Evolutionary conservation across 1,284 basidiomycete species (phyloP).

Genomic region (Cutaneotrichosporon dermatis): DNA sequence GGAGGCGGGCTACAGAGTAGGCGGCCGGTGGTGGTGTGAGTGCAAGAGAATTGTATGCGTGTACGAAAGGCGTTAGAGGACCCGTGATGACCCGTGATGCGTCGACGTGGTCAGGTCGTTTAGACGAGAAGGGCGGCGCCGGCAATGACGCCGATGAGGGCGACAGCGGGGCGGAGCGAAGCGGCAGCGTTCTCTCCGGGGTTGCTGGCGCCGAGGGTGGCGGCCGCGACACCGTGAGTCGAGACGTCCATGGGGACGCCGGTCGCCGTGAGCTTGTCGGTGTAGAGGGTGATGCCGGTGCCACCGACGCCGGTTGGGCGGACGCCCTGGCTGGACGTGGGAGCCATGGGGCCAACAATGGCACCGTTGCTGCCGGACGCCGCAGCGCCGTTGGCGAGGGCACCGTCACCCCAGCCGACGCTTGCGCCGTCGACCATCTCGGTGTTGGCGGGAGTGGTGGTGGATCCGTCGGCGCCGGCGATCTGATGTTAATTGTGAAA

Average conservation of each 20-base stretch:
- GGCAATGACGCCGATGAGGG: conserved; percentile 4
- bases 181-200: not conserved
- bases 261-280: conserved; percentile 4
- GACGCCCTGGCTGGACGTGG: too few relatives aligned
- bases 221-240: conserved; percentile 11
- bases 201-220: conserved; percentile 28
- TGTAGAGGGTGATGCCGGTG: conserved; percentile 21
- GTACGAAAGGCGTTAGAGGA: not conserved
- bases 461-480: conserved; percentile 38
- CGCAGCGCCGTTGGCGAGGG: too few relatives aligned
- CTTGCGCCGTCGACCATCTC: conserved; percentile 28
- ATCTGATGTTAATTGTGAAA: conserved; percentile 17
- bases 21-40: not conserved
- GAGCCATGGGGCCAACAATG: too few relatives aligned
- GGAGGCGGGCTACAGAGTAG: not conserved
- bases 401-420: conserved; percentile 38
- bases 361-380: too few relatives aligned
- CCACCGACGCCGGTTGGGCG: conserved; percentile 6
- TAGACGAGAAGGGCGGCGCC: conserved; percentile 8
- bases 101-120: not conserved
- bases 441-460: conserved; percentile 39
- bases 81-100: too few relatives aligned
- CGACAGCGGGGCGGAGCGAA: not conserved
- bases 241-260: conserved; percentile 10
- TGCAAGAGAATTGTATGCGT: conserved; percentile 1